phyloP scores from a whole-genome alignment of 305 asterid species.

The Solanum hybrid region DNA sequence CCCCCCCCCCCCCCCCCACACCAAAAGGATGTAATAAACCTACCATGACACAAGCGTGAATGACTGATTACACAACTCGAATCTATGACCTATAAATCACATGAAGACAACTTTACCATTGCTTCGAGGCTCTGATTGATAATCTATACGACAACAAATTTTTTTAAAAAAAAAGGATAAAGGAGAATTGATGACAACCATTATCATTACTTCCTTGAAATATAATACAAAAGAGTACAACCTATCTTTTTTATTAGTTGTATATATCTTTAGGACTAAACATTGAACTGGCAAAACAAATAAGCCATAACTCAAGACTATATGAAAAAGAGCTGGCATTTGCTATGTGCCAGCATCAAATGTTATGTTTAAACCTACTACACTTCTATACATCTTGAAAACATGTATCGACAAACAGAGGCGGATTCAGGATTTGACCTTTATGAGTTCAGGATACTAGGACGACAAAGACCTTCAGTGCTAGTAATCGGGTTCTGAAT shows the following conservation, averaged over 20 bases:
- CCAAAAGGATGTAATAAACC: background rate
- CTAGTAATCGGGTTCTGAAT: background rate
- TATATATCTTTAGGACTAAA: background rate
- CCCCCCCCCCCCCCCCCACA: too few relatives aligned
- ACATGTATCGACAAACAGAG: slow-evolving; percentile 6
- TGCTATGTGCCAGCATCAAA: background rate
- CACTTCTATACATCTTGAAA: background rate
- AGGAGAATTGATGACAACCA: background rate
- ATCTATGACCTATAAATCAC: background rate
- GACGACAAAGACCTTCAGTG: background rate
- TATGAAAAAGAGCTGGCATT: background rate
- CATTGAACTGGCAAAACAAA: background rate
- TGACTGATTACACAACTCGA: background rate
- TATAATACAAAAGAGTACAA: background rate
- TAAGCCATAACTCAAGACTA: background rate
- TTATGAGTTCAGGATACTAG: background rate
- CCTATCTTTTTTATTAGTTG: background rate
- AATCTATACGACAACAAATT: background rate
- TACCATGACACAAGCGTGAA: background rate
- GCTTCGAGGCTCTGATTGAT: background rate
- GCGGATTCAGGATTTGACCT: background rate
- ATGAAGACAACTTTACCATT: background rate
- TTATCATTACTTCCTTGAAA: background rate
- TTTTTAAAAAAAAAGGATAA: background rate
- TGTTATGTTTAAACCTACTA: slow-evolving; percentile 1